Evolutionary conservation across 305 asterid genomes (phyloP), one percentile per base, ranked within the genome.

Genomic region (Fraxinus latifolia): DNA sequence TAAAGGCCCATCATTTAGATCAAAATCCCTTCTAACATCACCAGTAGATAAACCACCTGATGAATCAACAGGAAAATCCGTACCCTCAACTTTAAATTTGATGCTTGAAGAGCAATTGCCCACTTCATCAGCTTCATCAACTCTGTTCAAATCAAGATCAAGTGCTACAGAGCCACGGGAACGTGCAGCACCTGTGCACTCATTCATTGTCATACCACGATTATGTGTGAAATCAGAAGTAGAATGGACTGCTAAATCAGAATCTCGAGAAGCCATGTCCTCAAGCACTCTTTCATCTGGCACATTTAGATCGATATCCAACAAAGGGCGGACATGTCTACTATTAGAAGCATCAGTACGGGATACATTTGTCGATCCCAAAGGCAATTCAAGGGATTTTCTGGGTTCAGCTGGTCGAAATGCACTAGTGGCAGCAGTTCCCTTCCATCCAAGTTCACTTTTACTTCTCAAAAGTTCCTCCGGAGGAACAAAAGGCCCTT

Each of bases 351-450:
- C 88, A 82, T 84, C 91, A 31, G 88, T 5, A 25, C 37, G 60
- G 29, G 86, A 80, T 31, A 73, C 36, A 79, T 76, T 82, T 70
- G 86, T 14, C 5, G 86, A 74, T 81, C 77, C 79, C 29, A 80
- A 27, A 7, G 84, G 83, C 79, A 77, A 42, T 80, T 89, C 91
- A 80, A 67, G 78, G 31, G 82, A 84, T 80, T 86, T 91, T 83
- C 95, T 83, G 60, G 97, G 94, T 84, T 92, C 97, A 8, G 95
- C 94, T 17, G 95, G 97, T 23, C 95, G 91, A 80, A 92, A 92
- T 44, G 95, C 97, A 82, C 95, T 92, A 9, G 97, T 92, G 58
- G 94, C 88, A 39, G 97, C 97, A 23, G 95, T 91, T 14, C 97
- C 97, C 79, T 91, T 92, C 97, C 97, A 92, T 14, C 97, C 95